phyloP scores from a whole-genome alignment of 352 stramenopile genomes.

The Phytopythium sindhum region DNA sequence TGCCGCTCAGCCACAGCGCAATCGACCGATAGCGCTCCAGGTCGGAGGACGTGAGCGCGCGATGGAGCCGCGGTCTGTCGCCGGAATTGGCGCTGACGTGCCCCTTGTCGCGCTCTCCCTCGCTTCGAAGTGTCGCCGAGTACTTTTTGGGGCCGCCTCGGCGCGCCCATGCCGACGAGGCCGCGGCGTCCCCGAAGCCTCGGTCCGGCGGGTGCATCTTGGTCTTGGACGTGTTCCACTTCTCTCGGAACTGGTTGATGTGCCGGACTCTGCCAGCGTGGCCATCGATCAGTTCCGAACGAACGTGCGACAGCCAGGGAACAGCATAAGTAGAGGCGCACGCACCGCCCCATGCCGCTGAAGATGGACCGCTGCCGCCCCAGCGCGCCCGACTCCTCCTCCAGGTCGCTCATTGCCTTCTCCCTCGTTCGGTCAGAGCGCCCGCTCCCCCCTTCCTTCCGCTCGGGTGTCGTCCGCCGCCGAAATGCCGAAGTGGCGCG shows the following conservation, averaged over 20 bases:
- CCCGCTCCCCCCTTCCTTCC: too few relatives aligned
- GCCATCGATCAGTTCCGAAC: not conserved
- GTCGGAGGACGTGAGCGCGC: constrained; percentile 26
- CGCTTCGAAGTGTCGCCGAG: constrained; percentile 1
- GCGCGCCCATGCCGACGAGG: constrained; percentile 17
- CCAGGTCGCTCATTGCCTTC: constrained; percentile 32
- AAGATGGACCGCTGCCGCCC: constrained; percentile 46
- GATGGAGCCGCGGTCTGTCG: constrained; percentile 7
- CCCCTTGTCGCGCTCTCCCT: constrained; percentile 16
- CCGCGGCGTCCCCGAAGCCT: constrained; percentile 4
- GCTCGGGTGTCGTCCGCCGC: too few relatives aligned
- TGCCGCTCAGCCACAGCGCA: constrained; percentile 35
- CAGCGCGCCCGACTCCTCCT: constrained; percentile 29
- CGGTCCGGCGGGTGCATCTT: constrained; percentile 3
- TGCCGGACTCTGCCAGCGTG: constrained; percentile 35
- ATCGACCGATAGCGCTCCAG: constrained; percentile 48
- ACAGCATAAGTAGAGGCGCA: not conserved
- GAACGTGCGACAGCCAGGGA: not conserved
- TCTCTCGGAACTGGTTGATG: constrained; percentile 50
- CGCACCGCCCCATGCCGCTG: constrained; percentile 33
- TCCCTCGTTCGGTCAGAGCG: not conserved
- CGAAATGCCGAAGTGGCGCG: too few relatives aligned
- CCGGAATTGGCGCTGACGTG: not conserved
- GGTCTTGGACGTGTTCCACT: constrained; percentile 29
- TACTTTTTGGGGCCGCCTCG: constrained; percentile 14